Base-by-base conservation (phyloP, 192 early-diverging fungal genomes). In the Spizellomyces sp. region DNA sequence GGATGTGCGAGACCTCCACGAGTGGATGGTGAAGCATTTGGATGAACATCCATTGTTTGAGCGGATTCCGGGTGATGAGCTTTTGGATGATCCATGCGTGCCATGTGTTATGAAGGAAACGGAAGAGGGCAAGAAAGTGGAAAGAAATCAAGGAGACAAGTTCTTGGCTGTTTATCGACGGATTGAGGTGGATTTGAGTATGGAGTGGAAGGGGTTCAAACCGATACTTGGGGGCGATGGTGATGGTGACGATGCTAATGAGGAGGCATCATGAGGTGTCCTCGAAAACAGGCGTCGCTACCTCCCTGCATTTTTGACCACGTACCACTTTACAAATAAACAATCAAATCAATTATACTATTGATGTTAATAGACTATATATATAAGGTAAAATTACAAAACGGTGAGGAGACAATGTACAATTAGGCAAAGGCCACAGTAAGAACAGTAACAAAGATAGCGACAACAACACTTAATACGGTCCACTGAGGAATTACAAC, bases 61-160 rank as follows among this genome's bases (percentile, higher is more conserved):
- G 74, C 87, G 91, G 57, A 88, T 81, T 45, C 45, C 69, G 5
- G 63, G 81, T 10, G 76, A 72, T 55, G 83, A 81, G n/a, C 77
- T 91, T 79, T 84, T 88, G 42, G 79, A 75, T 48, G 98, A 99
- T 81, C 92, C 94, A 19, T 96, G 91, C 52, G 85, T 96, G 17
- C 83, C 84, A 36, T 90, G 91, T 63, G 93, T 95, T 7, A 81
- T 91, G 70, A 85, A 86, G 60, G 93, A 93, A 60, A 99, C 98
- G 15, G 98, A 99, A 83, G 98, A 98, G 77, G 95, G 96, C 12
- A 96, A 96, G 71, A 99, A 99, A 80, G 98, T 99, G 9, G 95
- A 86, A 43, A 81, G 98, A 27, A 99, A 99, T 84, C 87, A 93
- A 67, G 98, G 98, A 52, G 87, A 89, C 76, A 99, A 99, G 80